Conservation (phyloP, 371 early-diverging fungal species). For the Saksenaea vasiformis region DNA sequence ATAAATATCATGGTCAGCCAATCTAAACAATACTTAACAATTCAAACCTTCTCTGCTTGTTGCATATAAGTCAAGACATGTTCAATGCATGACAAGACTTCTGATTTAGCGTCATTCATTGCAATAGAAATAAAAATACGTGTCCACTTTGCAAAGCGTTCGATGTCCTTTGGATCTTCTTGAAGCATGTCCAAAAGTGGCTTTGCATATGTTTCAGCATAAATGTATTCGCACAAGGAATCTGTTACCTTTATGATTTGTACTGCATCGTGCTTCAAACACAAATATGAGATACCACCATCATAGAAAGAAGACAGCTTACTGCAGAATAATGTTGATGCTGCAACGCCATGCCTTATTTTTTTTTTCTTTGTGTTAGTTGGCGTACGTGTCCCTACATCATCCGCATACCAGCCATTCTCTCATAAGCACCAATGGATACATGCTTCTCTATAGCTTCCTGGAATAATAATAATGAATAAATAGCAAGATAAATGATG, state of each 20-base stretch:
- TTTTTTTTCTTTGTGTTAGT: too few species aligned
- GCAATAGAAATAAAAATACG: slow-evolving; percentile 9
- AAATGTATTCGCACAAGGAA: too few species aligned
- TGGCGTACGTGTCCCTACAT: too few species aligned
- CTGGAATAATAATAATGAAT: neutral
- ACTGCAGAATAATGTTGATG: neutral
- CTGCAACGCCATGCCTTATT: neutral
- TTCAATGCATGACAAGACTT: neutral
- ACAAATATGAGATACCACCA: neutral
- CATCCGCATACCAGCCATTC: neutral
- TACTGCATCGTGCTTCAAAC: slow-evolving; percentile 8
- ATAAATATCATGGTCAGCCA: neutral
- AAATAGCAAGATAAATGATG: too few species aligned
- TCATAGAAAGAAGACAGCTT: neutral
- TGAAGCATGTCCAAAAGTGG: neutral
- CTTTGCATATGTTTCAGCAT: neutral
- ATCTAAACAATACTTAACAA: neutral
- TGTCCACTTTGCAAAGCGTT: slow-evolving; percentile 9
- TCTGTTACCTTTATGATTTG: slow-evolving; percentile 4
- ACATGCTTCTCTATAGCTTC: neutral
- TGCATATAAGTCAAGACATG: neutral
- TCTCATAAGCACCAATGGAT: neutral
- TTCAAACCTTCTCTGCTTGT: neutral
- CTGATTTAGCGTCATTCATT: neutral
- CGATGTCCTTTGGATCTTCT: neutral